phyloP scores from a whole-genome alignment of 169 alveolate species.

The Plasmodium falciparum region DNA sequence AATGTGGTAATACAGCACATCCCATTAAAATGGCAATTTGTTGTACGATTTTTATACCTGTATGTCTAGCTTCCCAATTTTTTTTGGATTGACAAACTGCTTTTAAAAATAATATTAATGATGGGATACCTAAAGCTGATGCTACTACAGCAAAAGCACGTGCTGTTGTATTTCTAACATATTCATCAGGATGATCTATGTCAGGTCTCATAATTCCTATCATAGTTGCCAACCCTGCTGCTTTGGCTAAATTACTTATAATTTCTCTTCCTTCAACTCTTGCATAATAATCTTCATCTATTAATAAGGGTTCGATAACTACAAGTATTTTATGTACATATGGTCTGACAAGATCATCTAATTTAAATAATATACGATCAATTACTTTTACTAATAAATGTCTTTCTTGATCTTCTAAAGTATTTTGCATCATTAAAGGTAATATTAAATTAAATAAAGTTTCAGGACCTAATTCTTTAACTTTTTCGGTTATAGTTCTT shows the following conservation, averaged over 20 bases:
- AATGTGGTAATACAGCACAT: constrained; percentile 98
- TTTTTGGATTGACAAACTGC: constrained; percentile 98
- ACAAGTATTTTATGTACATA: constrained; percentile 98
- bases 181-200: constrained; percentile 99
- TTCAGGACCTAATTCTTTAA: constrained; percentile 98
- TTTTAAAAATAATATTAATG: constrained; percentile 96
- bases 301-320: constrained; percentile 98
- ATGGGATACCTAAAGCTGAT: constrained; percentile 98
- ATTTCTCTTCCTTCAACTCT: constrained; percentile 99
- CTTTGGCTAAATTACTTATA: constrained; percentile 95
- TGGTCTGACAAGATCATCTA: constrained; percentile 98
- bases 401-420: constrained; percentile 98
- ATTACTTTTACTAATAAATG: constrained; percentile 98
- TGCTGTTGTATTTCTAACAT: constrained; percentile 98
- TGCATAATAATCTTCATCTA: constrained; percentile 99
- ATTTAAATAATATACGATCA: constrained; percentile 96
- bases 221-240: constrained; percentile 99
- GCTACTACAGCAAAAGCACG: constrained; percentile 99
- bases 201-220: constrained; percentile 99
- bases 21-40: constrained; percentile 98
- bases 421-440: constrained; percentile 98
- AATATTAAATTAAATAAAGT: constrained; percentile 97
- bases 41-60: constrained; percentile 99
- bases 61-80: constrained; percentile 99
- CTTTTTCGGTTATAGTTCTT: constrained; percentile 96